A percentile compares a stretch with the other conserved stretches of the same genome.
Evolutionary conservation across 129 eudicot genomes (phyloP).

Genomic region (Pulicaria dysenterica): DNA sequence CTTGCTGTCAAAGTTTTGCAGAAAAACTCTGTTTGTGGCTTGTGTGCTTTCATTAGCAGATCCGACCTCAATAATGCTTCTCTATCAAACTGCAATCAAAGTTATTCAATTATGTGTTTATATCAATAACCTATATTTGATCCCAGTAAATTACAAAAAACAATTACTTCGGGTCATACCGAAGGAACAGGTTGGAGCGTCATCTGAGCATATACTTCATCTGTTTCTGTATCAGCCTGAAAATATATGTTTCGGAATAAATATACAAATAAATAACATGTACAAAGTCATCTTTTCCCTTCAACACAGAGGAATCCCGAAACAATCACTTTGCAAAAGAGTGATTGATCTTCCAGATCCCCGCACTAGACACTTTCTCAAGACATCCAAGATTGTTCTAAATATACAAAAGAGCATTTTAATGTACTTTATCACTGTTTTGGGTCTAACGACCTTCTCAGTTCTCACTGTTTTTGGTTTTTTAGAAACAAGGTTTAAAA

Average conservation of each 20-base stretch:
- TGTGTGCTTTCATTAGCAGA: constrained; percentile 65
- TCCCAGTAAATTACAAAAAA: neutral
- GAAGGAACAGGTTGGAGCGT: constrained; percentile 94
- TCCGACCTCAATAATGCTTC: constrained; percentile 91
- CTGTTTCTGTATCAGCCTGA: constrained; percentile 98
- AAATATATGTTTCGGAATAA: constrained; percentile 1
- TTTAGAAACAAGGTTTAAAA: neutral
- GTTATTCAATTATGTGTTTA: constrained; percentile 4
- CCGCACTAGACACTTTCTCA: constrained; percentile 7
- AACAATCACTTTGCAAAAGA: too few species aligned
- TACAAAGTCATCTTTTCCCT: constrained; percentile 5
- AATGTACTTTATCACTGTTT: neutral
- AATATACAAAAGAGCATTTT: neutral
- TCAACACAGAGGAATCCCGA: neutral
- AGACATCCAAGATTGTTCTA: neutral
- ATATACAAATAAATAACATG: constrained; percentile 1
- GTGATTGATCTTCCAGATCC: neutral
- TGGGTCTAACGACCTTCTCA: neutral
- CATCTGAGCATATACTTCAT: constrained; percentile 98
- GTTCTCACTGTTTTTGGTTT: constrained; percentile 2
- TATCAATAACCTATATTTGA: constrained; percentile 12
- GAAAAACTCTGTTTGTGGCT: constrained; percentile 91
- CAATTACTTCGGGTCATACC: constrained; percentile 42
- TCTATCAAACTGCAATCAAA: constrained; percentile 75
- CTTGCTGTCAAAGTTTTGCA: constrained; percentile 98